Conservation (phyloP, 2,329 filamentous ascomycete species). For the Diaporthe vexans region DNA sequence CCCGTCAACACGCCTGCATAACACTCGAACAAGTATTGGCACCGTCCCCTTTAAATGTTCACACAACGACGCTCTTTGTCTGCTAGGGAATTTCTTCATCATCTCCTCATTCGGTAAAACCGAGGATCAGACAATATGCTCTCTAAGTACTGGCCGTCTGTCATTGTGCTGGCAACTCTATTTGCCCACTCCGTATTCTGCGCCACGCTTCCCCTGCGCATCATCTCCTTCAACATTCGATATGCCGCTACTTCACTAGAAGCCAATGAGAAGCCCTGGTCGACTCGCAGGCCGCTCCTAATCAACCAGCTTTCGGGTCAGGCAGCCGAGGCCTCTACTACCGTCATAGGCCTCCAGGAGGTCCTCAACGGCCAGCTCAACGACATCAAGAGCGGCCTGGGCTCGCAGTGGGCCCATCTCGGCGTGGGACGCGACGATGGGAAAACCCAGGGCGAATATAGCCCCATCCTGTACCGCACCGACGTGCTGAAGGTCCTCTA, state of each 20-base stretch:
- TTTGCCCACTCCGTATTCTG: slow-evolving; percentile 6
- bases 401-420: slow-evolving; percentile 64
- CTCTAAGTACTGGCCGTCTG: slow-evolving; percentile 1
- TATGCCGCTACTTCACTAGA: slow-evolving; percentile 58
- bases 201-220: slow-evolving; percentile 49
- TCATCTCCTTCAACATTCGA: slow-evolving; percentile 64
- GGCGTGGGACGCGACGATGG: slow-evolving; percentile 74
- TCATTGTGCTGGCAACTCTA: not conserved
- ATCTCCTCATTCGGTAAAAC: accelerated
- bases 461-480: slow-evolving; percentile 75
- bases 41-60: not conserved
- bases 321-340: slow-evolving; percentile 50
- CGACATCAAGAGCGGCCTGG: slow-evolving; percentile 60
- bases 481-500: slow-evolving; percentile 64
- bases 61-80: no score
- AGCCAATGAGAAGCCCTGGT: slow-evolving; percentile 59
- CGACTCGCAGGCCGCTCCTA: slow-evolving; percentile 39
- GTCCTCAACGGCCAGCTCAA: slow-evolving; percentile 63
- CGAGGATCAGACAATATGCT: not conserved
- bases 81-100: not conserved
- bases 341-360: slow-evolving; percentile 68
- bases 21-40: not conserved
- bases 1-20: not conserved
- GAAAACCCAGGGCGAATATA: slow-evolving; percentile 73
- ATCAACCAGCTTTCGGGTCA: slow-evolving; percentile 10